phyloP scores from a whole-genome alignment of 1,139 yeast genomes.

The Suhomyces bolitotheri region DNA sequence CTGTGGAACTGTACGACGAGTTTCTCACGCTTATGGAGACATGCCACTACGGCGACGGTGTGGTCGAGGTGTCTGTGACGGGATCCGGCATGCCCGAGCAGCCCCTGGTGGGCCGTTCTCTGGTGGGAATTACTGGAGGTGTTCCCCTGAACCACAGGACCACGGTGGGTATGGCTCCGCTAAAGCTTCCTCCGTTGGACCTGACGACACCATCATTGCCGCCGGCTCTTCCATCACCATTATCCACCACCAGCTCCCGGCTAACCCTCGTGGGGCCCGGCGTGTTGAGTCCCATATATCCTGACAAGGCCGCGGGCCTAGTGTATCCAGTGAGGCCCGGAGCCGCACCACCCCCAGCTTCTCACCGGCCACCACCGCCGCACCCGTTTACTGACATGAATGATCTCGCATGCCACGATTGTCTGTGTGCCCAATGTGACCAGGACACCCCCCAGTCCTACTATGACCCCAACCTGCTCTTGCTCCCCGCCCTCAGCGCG shows the following conservation, averaged over 20 bases:
- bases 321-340: neutral
- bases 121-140: too few species aligned
- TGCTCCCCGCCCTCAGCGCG: conserved; percentile 1
- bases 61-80: conserved; percentile 6
- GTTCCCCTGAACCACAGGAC: too few species aligned
- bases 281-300: neutral
- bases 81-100: neutral
- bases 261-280: neutral
- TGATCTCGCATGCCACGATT: conserved; percentile 12
- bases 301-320: neutral
- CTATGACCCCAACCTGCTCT: neutral
- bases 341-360: neutral
- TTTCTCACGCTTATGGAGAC: conserved; percentile 34
- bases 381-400: too few species aligned
- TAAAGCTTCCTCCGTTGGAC: neutral
- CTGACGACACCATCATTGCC: neutral
- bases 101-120: neutral
- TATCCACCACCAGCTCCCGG: neutral
- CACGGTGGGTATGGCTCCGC: too few species aligned
- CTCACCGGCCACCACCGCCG: neutral
- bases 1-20: conserved; percentile 33
- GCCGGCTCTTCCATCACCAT: neutral
- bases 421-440: conserved; percentile 9
- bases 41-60: conserved; percentile 22
- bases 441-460: conserved; percentile 6